Evolutionary conservation across 2,329 filamentous ascomycete genomes (phyloP).

Genomic region (Sphaerulina populicola): DNA sequence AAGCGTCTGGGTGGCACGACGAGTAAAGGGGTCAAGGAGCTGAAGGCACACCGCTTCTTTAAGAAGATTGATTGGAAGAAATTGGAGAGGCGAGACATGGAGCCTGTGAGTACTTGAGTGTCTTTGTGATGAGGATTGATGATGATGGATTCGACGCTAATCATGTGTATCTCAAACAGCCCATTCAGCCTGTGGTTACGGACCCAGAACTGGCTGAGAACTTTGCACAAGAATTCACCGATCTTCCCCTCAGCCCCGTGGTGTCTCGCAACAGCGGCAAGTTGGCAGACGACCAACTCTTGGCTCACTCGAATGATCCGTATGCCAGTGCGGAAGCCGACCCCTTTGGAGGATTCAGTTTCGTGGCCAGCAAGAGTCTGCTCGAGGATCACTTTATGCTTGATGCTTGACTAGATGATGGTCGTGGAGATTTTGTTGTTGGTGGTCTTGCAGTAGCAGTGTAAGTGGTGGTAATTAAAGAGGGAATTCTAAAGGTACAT

Average conservation of each 20-base stretch:
- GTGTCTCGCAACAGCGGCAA: slow-evolving; percentile 31
- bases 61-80: slow-evolving; percentile 91
- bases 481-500: too few species aligned
- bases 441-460: not conserved
- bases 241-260: slow-evolving; percentile 69
- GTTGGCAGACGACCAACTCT: slow-evolving; percentile 16
- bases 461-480: too few species aligned
- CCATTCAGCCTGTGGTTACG: slow-evolving; percentile 87
- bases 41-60: slow-evolving; percentile 95
- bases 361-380: slow-evolving; percentile 45
- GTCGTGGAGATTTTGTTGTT: not conserved
- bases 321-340: slow-evolving; percentile 32
- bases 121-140: not conserved
- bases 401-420: slow-evolving; percentile 27
- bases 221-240: slow-evolving; percentile 87
- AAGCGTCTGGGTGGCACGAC: slow-evolving; percentile 84
- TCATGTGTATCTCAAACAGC: slow-evolving; percentile 31
- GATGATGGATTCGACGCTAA: slow-evolving; percentile 2
- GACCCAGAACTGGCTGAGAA: slow-evolving; percentile 96
- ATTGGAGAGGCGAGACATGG: slow-evolving; percentile 70
- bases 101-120: slow-evolving; percentile 44
- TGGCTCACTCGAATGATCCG: not conserved
- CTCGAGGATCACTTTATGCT: slow-evolving; percentile 36
- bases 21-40: slow-evolving; percentile 73
- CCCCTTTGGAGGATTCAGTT: slow-evolving; percentile 48